phyloP scores from a whole-genome alignment of 208 protist genomes.

The Acanthamoeba castellanii region DNA sequence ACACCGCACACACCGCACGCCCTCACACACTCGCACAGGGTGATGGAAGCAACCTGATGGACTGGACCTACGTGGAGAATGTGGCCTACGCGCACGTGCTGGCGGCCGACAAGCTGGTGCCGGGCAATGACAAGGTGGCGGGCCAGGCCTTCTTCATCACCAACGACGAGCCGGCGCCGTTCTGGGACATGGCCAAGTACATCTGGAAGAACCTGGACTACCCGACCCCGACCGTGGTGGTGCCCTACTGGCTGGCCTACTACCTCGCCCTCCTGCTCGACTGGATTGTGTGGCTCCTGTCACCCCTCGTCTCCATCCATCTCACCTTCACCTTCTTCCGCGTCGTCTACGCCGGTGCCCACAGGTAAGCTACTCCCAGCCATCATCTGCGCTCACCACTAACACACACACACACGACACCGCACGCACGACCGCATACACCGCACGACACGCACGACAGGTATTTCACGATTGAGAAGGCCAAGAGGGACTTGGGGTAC shows the following conservation, averaged over 20 bases:
- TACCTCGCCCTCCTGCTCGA: conserved; percentile 75
- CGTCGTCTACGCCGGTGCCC: conserved; percentile 71
- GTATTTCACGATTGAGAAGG: conserved; percentile 82
- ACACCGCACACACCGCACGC: not conserved
- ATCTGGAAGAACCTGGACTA: conserved; percentile 81
- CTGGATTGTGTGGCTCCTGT: conserved; percentile 62
- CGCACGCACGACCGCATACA: too few species aligned
- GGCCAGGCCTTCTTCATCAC: conserved; percentile 82
- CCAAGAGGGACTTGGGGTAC: conserved; percentile 80
- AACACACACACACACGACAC: not conserved
- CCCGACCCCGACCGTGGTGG: conserved; percentile 66
- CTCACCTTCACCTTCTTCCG: conserved; percentile 82
- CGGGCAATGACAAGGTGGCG: conserved; percentile 31
- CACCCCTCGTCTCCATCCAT: conserved; percentile 65
- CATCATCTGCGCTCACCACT: too few species aligned
- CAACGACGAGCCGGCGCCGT: conserved; percentile 82
- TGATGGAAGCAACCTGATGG: conserved; percentile 79
- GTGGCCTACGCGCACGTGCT: conserved; percentile 81
- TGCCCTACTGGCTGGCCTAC: conserved; percentile 78
- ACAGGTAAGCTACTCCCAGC: not conserved
- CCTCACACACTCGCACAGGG: not conserved
- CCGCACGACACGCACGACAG: conserved; percentile 19
- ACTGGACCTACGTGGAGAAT: conserved; percentile 85
- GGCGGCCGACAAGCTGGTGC: conserved; percentile 75
- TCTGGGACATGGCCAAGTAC: conserved; percentile 83